A percentile compares a stretch with the other conserved stretches of the same genome.
Conservation (phyloP, 208 protist species). For the Leishmania tropica region DNA sequence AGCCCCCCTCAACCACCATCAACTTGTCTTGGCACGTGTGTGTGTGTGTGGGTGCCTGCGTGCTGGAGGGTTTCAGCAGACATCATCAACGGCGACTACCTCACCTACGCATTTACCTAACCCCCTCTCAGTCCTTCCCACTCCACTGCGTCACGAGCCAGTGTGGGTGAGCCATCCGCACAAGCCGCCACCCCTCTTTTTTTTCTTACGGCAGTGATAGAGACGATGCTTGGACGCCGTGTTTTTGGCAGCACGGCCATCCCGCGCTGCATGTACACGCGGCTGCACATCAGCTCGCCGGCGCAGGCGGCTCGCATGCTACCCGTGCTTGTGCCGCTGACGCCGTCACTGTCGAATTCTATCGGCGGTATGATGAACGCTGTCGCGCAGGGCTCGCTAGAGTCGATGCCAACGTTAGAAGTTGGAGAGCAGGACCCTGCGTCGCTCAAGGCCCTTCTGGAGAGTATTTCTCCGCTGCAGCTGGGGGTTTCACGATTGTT, state of each 20-base stretch:
- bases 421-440: constrained; percentile 42
- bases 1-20: background rate
- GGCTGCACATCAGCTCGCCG: constrained; percentile 67
- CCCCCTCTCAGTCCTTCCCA: background rate
- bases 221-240: constrained; percentile 69
- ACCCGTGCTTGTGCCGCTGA: constrained; percentile 58
- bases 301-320: constrained; percentile 65
- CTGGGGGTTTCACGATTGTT: constrained; percentile 70
- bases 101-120: background rate
- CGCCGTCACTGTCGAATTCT: constrained; percentile 27
- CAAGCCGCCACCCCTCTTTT: background rate
- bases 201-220: background rate
- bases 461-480: constrained; percentile 49
- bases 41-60: background rate
- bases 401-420: constrained; percentile 27
- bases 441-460: constrained; percentile 47
- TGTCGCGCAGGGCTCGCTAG: constrained; percentile 9
- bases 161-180: background rate
- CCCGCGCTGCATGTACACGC: constrained; percentile 71
- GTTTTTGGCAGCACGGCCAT: constrained; percentile 77
- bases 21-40: background rate
- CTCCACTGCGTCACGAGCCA: background rate
- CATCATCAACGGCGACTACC: background rate
- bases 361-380: constrained; percentile 20
- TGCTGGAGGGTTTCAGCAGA: background rate